A percentile compares a stretch with the other conserved stretches of the same genome.
Conservation (phyloP, 2,329 filamentous ascomycete species). For the Cryphonectria japonica region DNA sequence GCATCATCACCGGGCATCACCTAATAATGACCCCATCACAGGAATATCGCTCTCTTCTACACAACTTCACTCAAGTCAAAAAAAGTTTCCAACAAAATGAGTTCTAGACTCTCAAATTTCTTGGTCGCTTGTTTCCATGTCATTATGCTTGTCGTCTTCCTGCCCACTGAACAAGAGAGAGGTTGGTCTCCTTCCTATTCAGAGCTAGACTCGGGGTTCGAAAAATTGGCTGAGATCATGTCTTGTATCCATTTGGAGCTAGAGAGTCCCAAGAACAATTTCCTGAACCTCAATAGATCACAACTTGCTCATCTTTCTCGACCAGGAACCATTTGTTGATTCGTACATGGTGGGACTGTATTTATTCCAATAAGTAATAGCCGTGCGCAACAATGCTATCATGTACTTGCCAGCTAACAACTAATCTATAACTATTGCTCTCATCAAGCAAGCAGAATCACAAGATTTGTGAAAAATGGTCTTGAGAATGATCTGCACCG, state of each 20-base stretch:
- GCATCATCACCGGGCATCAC: not conserved
- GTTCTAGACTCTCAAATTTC: not conserved
- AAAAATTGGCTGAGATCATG: not conserved
- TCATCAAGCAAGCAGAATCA: no score
- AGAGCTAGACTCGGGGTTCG: conserved; percentile 16
- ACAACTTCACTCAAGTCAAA: not conserved
- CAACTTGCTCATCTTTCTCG: no score
- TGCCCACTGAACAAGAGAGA: not conserved
- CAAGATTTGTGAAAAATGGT: not conserved
- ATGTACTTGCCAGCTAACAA: not conserved
- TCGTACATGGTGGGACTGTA: no score
- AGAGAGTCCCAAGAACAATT: not conserved
- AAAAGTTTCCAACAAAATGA: not conserved
- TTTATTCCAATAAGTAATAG: not conserved
- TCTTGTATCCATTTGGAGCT: not conserved
- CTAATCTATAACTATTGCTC: not conserved
- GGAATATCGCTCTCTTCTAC: not conserved
- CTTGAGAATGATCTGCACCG: not conserved
- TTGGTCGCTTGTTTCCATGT: not conserved
- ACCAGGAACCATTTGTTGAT: not conserved
- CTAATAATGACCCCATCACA: not conserved
- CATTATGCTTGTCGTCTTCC: not conserved
- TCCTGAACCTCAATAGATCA: not conserved
- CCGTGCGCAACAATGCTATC: not conserved
- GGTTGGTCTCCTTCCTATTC: conserved; percentile 12